Base-by-base conservation (phyloP, 2,329 filamentous ascomycete species). In the Phaeomoniella chlamydospora region DNA sequence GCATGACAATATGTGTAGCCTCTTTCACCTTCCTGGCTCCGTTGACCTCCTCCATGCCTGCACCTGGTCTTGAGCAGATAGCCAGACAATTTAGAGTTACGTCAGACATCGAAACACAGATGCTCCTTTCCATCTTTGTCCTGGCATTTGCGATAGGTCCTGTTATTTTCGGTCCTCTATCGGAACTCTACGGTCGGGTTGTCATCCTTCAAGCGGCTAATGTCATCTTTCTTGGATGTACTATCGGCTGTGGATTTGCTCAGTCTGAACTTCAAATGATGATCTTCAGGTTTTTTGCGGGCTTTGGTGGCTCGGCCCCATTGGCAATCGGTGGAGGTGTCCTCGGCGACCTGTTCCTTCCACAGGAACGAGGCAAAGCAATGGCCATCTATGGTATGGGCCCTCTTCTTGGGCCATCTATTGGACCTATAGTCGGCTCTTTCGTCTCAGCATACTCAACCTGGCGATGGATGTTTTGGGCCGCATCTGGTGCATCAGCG, bases 1-100 rank as follows among this genome's bases (percentile, higher is more conserved):
- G 56, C 1, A 65, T 66, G 13, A 67, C 70, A 2, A 56, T 70
- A 29, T 58, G 72, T 37, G 59, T 76, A 18, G 66, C 73, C 1
- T 57, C 61, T 34, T 75, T 75, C 49, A 75, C 72, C 2, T 66
- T 78, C 45, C 69, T 78, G 40, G 73, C 72, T 3, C 74, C 76
- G 0, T 70, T 80, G 22, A 71, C 74, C 2, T 75, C 71, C 4
- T 72, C 70, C 30, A 77, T 80, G 66, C 51, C 72, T 2, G 64
- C 68, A 0, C 69, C 69, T 0, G 67, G 63, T 1, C 47, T 80
- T 29, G 51, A 52, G 5, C 52, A 61, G 2, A 72, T 80, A 36
- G 58, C 64, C 13, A 45, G 48, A 1, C 71, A 78, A 16, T 62
- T 79, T 31, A 41, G 65, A 40, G 72, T 77, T 32, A 51, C 55